Evolutionary conservation across 2,329 filamentous ascomycete species (phyloP), one percentile per base, ranked within the genome.

Genomic region (Trichoderma brevicompactum): DNA sequence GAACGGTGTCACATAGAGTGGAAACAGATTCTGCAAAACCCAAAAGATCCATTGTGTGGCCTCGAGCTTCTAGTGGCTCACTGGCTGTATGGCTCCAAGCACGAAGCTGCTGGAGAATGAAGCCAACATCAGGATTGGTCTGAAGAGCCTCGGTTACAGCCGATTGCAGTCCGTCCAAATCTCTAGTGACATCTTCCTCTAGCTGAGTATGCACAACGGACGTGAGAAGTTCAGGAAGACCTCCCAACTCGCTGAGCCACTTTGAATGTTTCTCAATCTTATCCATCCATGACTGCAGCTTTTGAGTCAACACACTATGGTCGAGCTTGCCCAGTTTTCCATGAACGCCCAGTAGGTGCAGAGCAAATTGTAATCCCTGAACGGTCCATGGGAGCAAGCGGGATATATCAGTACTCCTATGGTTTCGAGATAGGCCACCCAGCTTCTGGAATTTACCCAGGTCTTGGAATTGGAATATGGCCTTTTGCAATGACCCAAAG

Each of bases 1-100:
- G 86, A 34, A 94, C 85, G 56, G 87, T 86, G 75, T 96, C 91
- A 53, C 89, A 85, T n/a, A 90, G 80, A 1, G 78, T 84, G 43
- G 91, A 85, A 1, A 92, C 76, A 3, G 82, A 79, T 13, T 82
- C 77, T 48, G 87, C 85, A 50, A 93, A 84, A 0, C 77, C 74
- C 17, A 82, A 69, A 15, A 80, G 66, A 17, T 74, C 70, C 28
- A 70, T 65, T 2, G 55, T 66, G 7, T 69, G 40, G 3, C 58
- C 52, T 2, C 56, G 46, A 3, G 56, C 13, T 8, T 70, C 64
- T 7, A 71, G 9, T 5, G 62, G 63, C n/a, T 71, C 67, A 3
- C 66, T 66, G 2, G 74, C 73, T 28, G 76, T 63, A 19, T 79
- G 74, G 5, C 87, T 81, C 90, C 92, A 96, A 0, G 84, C 82